Conservation (phyloP, 768 basidiomycete species). For the Agrocybe chaxingu region DNA sequence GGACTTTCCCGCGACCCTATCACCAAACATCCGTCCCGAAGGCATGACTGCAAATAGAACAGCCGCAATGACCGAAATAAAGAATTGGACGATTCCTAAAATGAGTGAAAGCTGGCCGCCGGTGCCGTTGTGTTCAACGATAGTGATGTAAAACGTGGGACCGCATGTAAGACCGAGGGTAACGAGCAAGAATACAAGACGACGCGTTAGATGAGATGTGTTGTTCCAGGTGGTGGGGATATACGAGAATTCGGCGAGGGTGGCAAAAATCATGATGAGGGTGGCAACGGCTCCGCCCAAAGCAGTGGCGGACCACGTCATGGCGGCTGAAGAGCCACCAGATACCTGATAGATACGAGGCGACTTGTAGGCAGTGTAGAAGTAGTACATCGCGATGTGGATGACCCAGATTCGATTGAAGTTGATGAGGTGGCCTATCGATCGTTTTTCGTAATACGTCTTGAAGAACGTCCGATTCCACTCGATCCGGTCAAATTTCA, state of each 20-base stretch:
- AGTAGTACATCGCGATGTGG: conserved; percentile 93
- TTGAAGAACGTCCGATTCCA: conserved; percentile 99
- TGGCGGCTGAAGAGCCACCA: conserved; percentile 61
- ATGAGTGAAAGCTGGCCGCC: conserved; percentile 80
- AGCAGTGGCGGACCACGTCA: conserved; percentile 92
- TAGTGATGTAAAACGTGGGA: conserved; percentile 92
- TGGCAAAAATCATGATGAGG: conserved; percentile 93
- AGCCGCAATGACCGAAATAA: conserved; percentile 83
- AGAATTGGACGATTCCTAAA: conserved; percentile 95
- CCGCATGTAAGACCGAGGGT: conserved; percentile 89
- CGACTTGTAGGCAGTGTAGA: conserved; percentile 93
- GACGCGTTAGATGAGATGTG: conserved; percentile 91
- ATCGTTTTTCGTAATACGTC: conserved; percentile 97
- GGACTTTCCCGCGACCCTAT: conserved; percentile 91
- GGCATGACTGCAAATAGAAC: conserved; percentile 90
- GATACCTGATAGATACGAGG: conserved; percentile 74
- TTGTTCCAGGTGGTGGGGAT: conserved; percentile 99
- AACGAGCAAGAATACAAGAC: conserved; percentile 84
- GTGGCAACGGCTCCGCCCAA: conserved; percentile 97
- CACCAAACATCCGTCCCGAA: conserved; percentile 98
- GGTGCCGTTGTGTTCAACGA: conserved; percentile 65
- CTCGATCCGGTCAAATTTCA: conserved; percentile 95
- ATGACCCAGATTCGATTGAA: conserved; percentile 99
- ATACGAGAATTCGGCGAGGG: conserved; percentile 93
- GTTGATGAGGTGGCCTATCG: conserved; percentile 97